Evolutionary conservation across 148 eudicot species (phyloP), one percentile per base, ranked within the genome.

Genomic region (Fallopia convolvulus): DNA sequence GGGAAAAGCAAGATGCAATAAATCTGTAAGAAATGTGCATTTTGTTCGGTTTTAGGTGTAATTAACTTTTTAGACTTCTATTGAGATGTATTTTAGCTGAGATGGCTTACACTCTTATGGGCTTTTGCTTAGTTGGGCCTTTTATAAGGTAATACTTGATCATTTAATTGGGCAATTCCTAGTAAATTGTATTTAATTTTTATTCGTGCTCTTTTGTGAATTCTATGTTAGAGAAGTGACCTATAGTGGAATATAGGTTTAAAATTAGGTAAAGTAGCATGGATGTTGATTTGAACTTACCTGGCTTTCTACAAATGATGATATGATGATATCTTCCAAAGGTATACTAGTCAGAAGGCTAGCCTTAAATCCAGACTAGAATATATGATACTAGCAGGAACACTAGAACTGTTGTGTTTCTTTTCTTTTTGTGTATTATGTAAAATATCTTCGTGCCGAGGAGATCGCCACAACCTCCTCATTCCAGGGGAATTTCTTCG

Each of bases 1-100:
- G 97, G 68, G 99, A 95, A 84, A 95, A 95, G 83, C 99, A 95
- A 85, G 99, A 95, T 82, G 99, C 99, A 6, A 95, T 95, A 76
- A 95, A 95, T 81, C 77, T 95, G 99, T 95, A 87, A 88, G 80
- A 32, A 26, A 70, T 56, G 30, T 76, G 74, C 77, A 49, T 33
- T 66, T 30, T 71, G 30, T 47, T 17, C 55, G 30, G 23, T n/a
- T 60, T 44, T 61, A 39, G 17, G 44, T 70, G 11, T 78, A 12
- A 50, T 39, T 46, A 72, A 61, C 68, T 81, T 60, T 79, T 72
- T 61, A 61, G 68, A 15, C 68, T 61, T 61, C 63, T 56, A 23
- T 61, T 13, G 30, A 61, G 68, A 61, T 61, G 68, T 23, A 61
- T 8, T 61, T 61, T 61, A 61, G 36, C 68, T 61, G 68, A 61